Conservation (phyloP, 139 green algal genomes). For the Chlorella sp. region DNA sequence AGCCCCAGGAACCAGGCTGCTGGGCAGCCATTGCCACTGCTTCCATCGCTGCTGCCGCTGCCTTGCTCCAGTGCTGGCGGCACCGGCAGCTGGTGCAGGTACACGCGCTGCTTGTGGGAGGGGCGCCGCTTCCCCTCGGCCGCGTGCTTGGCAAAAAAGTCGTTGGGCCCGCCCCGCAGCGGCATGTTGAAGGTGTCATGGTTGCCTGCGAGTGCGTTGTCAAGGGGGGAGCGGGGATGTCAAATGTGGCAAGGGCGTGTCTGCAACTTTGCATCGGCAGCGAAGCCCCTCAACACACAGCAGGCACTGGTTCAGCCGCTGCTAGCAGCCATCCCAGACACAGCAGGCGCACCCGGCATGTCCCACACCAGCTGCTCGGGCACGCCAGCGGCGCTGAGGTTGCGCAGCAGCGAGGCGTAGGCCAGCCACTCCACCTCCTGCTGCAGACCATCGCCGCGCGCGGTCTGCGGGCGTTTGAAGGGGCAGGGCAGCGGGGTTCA, state of each 20-base stretch:
- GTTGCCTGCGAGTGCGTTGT: constrained; percentile 65
- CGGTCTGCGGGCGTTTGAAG: not conserved
- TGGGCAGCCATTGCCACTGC: constrained; percentile 4
- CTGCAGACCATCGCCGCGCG: constrained; percentile 47
- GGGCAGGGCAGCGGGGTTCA: not conserved
- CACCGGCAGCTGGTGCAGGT: constrained; percentile 20
- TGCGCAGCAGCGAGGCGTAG: constrained; percentile 31
- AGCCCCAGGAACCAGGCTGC: constrained; percentile 61
- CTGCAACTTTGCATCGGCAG: too few species aligned
- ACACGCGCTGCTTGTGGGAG: constrained; percentile 30
- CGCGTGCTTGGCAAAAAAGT: constrained; percentile 55
- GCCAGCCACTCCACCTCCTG: constrained; percentile 60
- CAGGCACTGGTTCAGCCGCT: too few species aligned
- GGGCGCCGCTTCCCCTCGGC: constrained; percentile 44
- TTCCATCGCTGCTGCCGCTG: not conserved
- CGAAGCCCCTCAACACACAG: too few species aligned
- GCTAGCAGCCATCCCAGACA: too few species aligned
- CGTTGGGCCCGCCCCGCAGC: constrained; percentile 40
- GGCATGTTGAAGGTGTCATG: constrained; percentile 78
- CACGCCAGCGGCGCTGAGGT: constrained; percentile 13
- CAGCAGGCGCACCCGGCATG: not conserved
- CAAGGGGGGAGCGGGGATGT: too few species aligned
- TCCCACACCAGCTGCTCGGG: not conserved
- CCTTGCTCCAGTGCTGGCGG: not conserved
- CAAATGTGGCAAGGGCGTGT: too few species aligned